Conservation (phyloP, 192 early-diverging fungal genomes). For the Rhizoclosmatium globosum region DNA sequence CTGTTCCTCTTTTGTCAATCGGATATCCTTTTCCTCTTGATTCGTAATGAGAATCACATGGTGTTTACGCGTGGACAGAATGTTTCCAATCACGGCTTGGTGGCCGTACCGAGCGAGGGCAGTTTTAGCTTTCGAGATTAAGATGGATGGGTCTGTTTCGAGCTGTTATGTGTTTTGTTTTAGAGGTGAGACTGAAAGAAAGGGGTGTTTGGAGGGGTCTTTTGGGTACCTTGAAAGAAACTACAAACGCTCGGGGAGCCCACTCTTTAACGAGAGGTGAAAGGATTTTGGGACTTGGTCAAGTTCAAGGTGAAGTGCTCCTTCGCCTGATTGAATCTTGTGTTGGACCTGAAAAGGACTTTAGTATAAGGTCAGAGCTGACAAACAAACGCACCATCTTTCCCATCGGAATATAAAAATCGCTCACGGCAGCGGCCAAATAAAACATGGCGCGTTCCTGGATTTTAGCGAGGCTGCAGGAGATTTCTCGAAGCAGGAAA, state of each 20-base stretch:
- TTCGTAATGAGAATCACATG: slow-evolving; percentile 70
- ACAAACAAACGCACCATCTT: slow-evolving; percentile 72
- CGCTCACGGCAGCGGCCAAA: slow-evolving; percentile 96
- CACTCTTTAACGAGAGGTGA: slow-evolving; percentile 93
- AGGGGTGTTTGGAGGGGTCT: slow-evolving; percentile 87
- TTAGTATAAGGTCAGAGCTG: neutral
- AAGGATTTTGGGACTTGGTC: slow-evolving; percentile 97
- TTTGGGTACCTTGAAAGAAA: slow-evolving; percentile 89
- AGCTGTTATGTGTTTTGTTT: slow-evolving; percentile 50
- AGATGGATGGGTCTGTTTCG: slow-evolving; percentile 87
- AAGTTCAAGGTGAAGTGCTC: slow-evolving; percentile 82
- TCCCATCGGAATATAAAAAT: slow-evolving; percentile 95
- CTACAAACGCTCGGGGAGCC: slow-evolving; percentile 85
- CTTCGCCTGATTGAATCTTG: slow-evolving; percentile 95
- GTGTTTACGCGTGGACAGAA: slow-evolving; percentile 87
- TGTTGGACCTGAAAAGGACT: slow-evolving; percentile 67
- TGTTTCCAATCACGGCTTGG: slow-evolving; percentile 97
- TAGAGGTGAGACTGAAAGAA: slow-evolving; percentile 43
- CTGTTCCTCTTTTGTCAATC: slow-evolving; percentile 57
- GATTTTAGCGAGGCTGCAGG: slow-evolving; percentile 71
- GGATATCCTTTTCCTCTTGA: slow-evolving; percentile 51
- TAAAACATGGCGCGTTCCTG: slow-evolving; percentile 88
- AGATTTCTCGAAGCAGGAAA: slow-evolving; percentile 82
- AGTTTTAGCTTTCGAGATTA: slow-evolving; percentile 81
- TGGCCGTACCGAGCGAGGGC: slow-evolving; percentile 90